Evolutionary conservation across 2,329 filamentous ascomycete species (phyloP), one percentile per base, ranked within the genome.

Genomic region (Daldinia sp.): DNA sequence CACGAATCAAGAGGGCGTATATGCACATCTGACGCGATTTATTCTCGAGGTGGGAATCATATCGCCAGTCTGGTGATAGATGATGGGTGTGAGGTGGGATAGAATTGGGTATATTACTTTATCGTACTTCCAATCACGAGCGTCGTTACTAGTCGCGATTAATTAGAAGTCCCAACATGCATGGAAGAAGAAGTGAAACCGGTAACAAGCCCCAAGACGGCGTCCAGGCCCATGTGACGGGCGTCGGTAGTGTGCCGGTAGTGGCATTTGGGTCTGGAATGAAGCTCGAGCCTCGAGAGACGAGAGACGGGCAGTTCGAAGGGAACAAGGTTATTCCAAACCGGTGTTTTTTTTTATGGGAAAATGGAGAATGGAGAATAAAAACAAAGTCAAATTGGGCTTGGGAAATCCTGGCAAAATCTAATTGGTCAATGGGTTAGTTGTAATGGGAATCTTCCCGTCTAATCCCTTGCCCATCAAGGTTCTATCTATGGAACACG

Each of bases 281-380:
- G 39, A 45, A 27, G 21, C 39, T 27, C 13, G 27, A 25, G 21
- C 21, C 37, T n/a, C n/a, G n/a, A n/a, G n/a, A n/a, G n/a, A n/a
- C n/a, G n/a, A n/a, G 8, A 13, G 13, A 25, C 10, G 17, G 35
- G 3, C 23, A 21, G 25, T 30, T 35, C 17, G 9, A 15, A 13
- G 47, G 65, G 65, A 68, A 65, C 19, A 68, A 68, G 39, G 45
- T 68, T 68, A 48, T 68, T 68, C 65, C 65, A 65, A 67, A 63
- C 62, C 65, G 62, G 23, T 10, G 8, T n/a, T 29, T 35, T 34
- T 34, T 35, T 11, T 37, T 10, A n/a, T n/a, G n/a, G n/a, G n/a
- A n/a, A n/a, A 15, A n/a, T 29, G 43, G 13, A 47, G 23, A 48
- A 48, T 17, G 30, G 15, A 15, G n/a, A 27, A 32, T 5, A 48